Percentiles rank a stretch among this genome's conserved stretches.
Evolutionary conservation across 2,329 filamentous ascomycete species (phyloP).

Genomic region (Monilinia aucupariae): DNA sequence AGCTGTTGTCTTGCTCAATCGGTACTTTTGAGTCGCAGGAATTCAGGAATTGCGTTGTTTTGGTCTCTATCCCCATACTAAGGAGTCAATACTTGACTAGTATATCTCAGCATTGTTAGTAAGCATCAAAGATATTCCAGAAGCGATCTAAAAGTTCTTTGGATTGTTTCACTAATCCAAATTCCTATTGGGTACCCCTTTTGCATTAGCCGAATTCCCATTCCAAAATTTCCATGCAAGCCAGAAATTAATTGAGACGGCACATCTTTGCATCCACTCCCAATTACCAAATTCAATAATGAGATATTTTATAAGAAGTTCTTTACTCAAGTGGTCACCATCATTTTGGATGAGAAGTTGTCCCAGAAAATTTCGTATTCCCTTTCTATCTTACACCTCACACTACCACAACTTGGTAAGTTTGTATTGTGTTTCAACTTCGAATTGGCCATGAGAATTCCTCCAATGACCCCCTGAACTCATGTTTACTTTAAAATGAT

Average conservation of each 20-base stretch:
- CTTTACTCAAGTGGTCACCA: conserved; percentile 2
- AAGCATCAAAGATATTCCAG: background rate
- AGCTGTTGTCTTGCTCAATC: conserved; percentile 13
- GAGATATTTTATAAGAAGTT: background rate
- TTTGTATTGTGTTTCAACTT: background rate
- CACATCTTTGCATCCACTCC: background rate
- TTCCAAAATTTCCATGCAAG: background rate
- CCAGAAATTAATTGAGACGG: background rate
- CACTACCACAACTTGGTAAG: background rate
- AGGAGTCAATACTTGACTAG: background rate
- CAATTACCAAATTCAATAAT: background rate
- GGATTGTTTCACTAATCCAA: background rate
- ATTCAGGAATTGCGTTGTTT: background rate
- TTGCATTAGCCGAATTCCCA: conserved; percentile 1
- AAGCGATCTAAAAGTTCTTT: background rate
- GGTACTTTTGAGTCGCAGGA: background rate
- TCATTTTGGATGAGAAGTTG: background rate
- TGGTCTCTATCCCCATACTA: background rate
- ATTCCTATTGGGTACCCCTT: conserved; percentile 4
- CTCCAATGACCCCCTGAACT: background rate
- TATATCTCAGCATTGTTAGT: background rate
- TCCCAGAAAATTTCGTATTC: too few relatives aligned
- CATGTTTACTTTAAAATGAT: background rate
- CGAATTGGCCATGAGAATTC: background rate
- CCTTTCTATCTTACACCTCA: background rate